These are phyloP conservation scores for Blastomyces percursus DNA, from an alignment of 2,329 filamentous ascomycete species.

Conservation along the genomic window DNA sequence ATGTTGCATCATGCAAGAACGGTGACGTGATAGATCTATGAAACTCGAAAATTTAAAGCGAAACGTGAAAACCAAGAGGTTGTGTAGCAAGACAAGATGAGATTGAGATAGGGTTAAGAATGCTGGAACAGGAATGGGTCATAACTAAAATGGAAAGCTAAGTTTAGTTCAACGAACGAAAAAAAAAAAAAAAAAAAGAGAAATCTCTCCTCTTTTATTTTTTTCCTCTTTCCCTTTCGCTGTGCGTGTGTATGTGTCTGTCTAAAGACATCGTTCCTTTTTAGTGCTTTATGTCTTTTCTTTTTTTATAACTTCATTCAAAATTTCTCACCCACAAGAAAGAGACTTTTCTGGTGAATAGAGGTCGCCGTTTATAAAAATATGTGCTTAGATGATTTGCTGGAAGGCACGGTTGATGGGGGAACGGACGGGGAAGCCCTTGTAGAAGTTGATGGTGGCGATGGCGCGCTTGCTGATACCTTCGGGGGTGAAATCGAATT, in stretches of 20 bases:
- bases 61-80: neutral
- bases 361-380: neutral
- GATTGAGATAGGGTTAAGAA: no score
- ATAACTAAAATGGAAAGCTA: neutral
- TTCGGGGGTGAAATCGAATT: slow-evolving; percentile 98
- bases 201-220: neutral
- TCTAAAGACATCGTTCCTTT: neutral
- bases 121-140: neutral
- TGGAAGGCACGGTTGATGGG: slow-evolving; percentile 96
- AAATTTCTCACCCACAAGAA: neutral
- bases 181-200: neutral
- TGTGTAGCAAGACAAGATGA: neutral
- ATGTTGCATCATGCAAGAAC: neutral
- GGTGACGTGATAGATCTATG: neutral
- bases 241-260: neutral
- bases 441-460: slow-evolving; percentile 94
- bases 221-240: neutral
- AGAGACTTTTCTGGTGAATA: neutral
- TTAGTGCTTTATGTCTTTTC: neutral
- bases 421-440: slow-evolving; percentile 85
- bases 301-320: neutral
- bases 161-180: neutral
- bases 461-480: slow-evolving; percentile 90
- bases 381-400: slow-evolving; percentile 67
- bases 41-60: neutral